Percentiles rank a stretch among this genome's conserved stretches.
Conservation (phyloP, 257 asterid species). For the Craterostigma plantagineum region DNA sequence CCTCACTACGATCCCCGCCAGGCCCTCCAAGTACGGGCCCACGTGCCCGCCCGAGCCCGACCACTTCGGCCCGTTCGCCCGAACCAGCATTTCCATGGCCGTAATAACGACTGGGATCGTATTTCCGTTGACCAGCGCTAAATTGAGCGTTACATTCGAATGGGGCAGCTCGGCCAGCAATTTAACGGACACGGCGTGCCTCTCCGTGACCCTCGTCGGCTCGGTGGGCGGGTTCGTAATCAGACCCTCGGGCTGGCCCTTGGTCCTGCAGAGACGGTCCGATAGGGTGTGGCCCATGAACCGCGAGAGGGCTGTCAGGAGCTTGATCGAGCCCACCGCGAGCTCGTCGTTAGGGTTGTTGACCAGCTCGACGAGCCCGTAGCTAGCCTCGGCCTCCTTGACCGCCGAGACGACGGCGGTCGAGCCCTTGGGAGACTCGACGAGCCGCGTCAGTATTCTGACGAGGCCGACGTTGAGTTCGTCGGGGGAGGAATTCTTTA, state of each 20-base stretch:
- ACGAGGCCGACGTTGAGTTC: conserved; percentile 45
- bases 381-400: conserved; percentile 57
- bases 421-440: conserved; percentile 37
- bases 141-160: conserved; percentile 49
- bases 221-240: conserved; percentile 25
- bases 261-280: conserved; percentile 49
- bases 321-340: conserved; percentile 32
- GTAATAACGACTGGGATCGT: conserved; percentile 21
- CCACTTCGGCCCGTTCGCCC: conserved; percentile 30
- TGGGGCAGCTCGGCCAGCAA: conserved; percentile 72
- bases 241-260: conserved; percentile 52
- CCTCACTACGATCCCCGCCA: conserved; percentile 60
- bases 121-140: conserved; percentile 38
- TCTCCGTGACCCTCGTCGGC: conserved; percentile 36
- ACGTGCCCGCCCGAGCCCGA: conserved; percentile 46
- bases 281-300: conserved; percentile 68
- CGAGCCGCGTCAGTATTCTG: conserved; percentile 33
- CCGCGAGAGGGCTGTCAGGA: conserved; percentile 31
- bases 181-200: conserved; percentile 44
- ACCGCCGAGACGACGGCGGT: conserved; percentile 43
- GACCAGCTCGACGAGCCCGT: conserved; percentile 45
- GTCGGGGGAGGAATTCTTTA: conserved; percentile 36
- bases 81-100: conserved; percentile 35
- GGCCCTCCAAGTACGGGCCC: conserved; percentile 55
- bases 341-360: conserved; percentile 48